Percentiles rank a stretch among this genome's conserved stretches.
phyloP scores from a whole-genome alignment of 177 flowering plant species.

The Vitis hybrid region DNA sequence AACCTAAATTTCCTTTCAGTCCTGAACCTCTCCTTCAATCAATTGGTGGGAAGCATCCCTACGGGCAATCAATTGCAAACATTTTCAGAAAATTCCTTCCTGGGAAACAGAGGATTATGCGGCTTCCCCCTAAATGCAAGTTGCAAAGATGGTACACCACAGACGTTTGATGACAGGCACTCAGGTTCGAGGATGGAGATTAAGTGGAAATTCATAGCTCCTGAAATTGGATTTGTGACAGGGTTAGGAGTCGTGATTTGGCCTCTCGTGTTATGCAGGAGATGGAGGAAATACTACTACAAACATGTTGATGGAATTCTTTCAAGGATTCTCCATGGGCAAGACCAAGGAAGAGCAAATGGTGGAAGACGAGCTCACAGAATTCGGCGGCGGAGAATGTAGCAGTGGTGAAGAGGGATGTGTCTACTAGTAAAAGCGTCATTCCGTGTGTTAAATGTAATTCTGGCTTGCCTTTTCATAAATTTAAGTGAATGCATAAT shows the following conservation, averaged over 20 bases:
- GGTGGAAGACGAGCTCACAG: too few relatives aligned
- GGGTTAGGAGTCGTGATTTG: conserved; percentile 8
- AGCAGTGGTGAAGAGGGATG: too few relatives aligned
- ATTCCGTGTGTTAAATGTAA: too few relatives aligned
- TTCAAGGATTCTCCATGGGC: not conserved
- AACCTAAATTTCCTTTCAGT: conserved; percentile 29
- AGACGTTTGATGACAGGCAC: not conserved
- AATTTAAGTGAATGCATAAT: too few relatives aligned
- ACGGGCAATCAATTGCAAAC: conserved; percentile 15
- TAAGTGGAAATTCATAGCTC: conserved; percentile 4
- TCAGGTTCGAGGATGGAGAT: not conserved
- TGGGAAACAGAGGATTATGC: conserved; percentile 23
- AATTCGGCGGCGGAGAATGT: too few relatives aligned
- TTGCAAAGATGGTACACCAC: not conserved
- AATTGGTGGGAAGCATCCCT: conserved; percentile 26
- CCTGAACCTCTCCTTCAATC: conserved; percentile 38
- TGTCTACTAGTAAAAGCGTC: too few relatives aligned
- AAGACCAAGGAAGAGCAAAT: too few relatives aligned
- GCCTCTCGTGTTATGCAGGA: conserved; percentile 2
- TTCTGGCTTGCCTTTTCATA: too few relatives aligned
- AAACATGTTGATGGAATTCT: not conserved
- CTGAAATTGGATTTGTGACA: conserved; percentile 7
- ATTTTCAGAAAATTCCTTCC: conserved; percentile 12
- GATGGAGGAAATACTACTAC: too few relatives aligned
- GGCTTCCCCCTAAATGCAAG: conserved; percentile 8